Conservation (phyloP, 2,329 filamentous ascomycete genomes). For the Pseudopyricularia cyperi region DNA sequence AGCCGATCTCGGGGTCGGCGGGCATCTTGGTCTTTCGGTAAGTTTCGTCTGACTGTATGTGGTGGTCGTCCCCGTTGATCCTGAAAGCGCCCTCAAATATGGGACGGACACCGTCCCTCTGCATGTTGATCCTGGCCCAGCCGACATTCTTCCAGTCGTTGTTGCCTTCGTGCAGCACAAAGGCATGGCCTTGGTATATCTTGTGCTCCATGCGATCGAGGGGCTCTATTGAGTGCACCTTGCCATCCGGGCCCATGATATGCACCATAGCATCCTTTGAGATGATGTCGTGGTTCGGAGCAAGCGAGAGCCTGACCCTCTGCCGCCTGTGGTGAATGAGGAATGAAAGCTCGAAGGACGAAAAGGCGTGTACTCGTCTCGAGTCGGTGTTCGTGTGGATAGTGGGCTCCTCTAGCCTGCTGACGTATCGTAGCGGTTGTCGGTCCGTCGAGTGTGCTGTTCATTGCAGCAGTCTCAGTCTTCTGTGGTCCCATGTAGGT, state of each 20-base stretch:
- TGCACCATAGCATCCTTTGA: slow-evolving; percentile 62
- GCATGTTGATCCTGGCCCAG: slow-evolving; percentile 73
- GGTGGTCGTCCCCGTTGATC: slow-evolving; percentile 69
- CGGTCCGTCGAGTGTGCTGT: slow-evolving; percentile 51
- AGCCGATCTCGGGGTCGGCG: slow-evolving; percentile 54
- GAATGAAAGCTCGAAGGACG: slow-evolving; percentile 77
- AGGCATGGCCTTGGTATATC: slow-evolving; percentile 72
- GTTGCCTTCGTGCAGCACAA: slow-evolving; percentile 47
- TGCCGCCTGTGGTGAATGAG: slow-evolving; percentile 53
- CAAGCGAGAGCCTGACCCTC: slow-evolving; percentile 64
- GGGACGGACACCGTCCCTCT: slow-evolving; percentile 62
- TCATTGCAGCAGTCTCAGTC: slow-evolving; percentile 7
- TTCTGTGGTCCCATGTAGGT: neutral
- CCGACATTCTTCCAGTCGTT: slow-evolving; percentile 66
- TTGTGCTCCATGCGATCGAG: slow-evolving; percentile 64
- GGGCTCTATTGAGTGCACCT: slow-evolving; percentile 49
- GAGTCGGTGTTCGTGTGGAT: slow-evolving; percentile 72
- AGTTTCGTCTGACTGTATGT: slow-evolving; percentile 63
- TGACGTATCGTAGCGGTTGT: slow-evolving; percentile 64
- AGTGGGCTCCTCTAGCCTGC: slow-evolving; percentile 57
- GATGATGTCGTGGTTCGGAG: slow-evolving; percentile 86
- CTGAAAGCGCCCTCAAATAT: slow-evolving; percentile 86
- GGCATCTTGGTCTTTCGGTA: slow-evolving; percentile 61
- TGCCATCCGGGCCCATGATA: slow-evolving; percentile 60
- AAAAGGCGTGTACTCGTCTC: slow-evolving; percentile 66